A percentile compares a stretch with the other conserved stretches of the same genome.
Conservation (phyloP, 768 basidiomycete species). For the Mycena pura region DNA sequence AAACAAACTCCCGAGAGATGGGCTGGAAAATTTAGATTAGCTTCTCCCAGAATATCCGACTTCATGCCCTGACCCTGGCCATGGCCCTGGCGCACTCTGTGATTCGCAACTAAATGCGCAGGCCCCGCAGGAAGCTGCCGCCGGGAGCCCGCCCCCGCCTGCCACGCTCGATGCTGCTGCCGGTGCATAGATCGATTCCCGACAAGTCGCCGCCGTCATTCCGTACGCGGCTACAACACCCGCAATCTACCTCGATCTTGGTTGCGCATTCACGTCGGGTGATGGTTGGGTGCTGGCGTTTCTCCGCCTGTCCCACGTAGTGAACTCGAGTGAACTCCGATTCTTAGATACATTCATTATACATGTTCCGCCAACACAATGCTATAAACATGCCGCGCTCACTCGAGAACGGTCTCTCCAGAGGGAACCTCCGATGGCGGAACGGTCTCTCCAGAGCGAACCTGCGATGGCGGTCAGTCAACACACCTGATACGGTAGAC, state of each 20-base stretch:
- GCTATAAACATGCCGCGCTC: too few species aligned
- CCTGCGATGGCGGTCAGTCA: conserved; percentile 32
- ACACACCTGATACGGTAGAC: background rate
- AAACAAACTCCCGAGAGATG: background rate
- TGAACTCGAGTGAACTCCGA: too few species aligned
- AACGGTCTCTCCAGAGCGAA: conserved; percentile 57
- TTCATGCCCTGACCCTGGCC: background rate
- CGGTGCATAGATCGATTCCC: background rate
- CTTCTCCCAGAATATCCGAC: background rate
- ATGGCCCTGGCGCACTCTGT: background rate
- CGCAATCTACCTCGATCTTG: background rate
- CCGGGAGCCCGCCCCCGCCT: too few species aligned
- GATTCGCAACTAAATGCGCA: background rate
- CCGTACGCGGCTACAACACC: background rate
- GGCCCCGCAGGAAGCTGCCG: background rate
- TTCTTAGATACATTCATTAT: too few species aligned
- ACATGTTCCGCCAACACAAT: too few species aligned
- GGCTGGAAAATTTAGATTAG: background rate
- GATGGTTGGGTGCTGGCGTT: background rate
- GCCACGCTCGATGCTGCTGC: background rate
- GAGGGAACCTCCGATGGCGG: too few species aligned
- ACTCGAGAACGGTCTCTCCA: too few species aligned
- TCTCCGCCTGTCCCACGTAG: too few species aligned
- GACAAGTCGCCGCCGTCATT: background rate
- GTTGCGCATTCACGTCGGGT: background rate